Base-by-base conservation (phyloP, 2,329 filamentous ascomycete species). In the Trichoderma sp. region DNA sequence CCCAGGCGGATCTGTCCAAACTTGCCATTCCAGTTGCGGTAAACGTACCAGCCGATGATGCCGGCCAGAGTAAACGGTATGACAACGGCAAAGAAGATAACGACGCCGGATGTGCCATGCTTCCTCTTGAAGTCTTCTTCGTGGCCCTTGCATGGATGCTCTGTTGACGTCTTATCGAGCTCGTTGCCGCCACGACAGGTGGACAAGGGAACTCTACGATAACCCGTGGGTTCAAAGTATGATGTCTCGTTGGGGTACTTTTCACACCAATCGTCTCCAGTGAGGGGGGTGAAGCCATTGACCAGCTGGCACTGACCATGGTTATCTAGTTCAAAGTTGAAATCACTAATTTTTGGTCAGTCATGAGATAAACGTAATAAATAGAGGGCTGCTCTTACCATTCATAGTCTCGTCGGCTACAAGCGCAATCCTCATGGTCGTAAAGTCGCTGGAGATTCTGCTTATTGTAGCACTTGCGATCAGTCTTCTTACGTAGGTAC, bases 1-100 rank as follows among this genome's bases (percentile, higher is more conserved):
- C 96, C 96, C 15, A 99, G 89, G 26, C 94, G 89, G 79, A 99
- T 95, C 79, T 95, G 91, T 12, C 96, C 96, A 79, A 98, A 97
- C 80, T 97, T 97, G 81, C 90, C 90, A 76, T 90, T 91, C 93
- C 93, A 98, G 82, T 93, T 93, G 73, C 85, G 88, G 85, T 91
- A 97, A 24, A 95, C 91, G 82, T 90, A 98, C 85, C 93, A 98
- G 51, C 96, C 96, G 15, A 92, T 86, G 5, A 86, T 91, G 1
- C 84, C 87, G 1, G 96, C 95, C 1, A 90, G 83, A 1, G 83
- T 86, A 72, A 98, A 86, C 0, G 95, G 94, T 5, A 95, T 83
- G 9, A 93, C 81, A 68, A 98, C 89, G 65, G 93, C 93, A 75
- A 98, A 92, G 87, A 98, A 97, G 71, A 99, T 88, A 43, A 86